Evolutionary conservation across 345 rosid species (phyloP).

Genomic region (Arabidopsis suecica): DNA sequence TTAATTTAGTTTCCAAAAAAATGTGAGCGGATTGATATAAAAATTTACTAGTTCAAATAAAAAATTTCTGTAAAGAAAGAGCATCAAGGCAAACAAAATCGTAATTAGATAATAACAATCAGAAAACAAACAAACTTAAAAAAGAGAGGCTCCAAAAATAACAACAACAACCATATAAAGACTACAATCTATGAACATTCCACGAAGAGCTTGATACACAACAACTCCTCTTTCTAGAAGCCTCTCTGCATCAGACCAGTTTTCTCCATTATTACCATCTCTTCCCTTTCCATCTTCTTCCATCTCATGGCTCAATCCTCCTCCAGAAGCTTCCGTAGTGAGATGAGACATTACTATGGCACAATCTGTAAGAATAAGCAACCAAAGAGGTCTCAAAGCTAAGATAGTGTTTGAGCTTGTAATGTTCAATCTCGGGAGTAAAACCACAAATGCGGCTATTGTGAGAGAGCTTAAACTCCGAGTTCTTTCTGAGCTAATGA

Average conservation of each 20-base stretch:
- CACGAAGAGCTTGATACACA: conserved; percentile 61
- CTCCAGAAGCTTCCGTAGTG: conserved; percentile 44
- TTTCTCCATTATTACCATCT: conserved; percentile 40
- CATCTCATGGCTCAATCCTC: conserved; percentile 42
- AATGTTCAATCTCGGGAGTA: conserved; percentile 52
- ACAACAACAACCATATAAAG: conserved; percentile 69
- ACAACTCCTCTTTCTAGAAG: conserved; percentile 79
- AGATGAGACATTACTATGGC: conserved; percentile 54
- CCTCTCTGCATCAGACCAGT: conserved; percentile 63
- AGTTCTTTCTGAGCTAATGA: conserved; percentile 57
- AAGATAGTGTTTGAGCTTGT: conserved; percentile 50
- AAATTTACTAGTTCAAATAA: not conserved
- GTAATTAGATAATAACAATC: not conserved
- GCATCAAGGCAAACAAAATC: no score
- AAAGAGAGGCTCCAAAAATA: conserved; percentile 49
- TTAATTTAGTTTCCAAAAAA: not conserved
- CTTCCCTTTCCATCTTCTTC: conserved; percentile 42
- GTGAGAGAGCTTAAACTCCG: conserved; percentile 64
- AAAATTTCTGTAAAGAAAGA: not conserved
- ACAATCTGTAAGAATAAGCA: conserved; percentile 62
- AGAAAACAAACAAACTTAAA: not conserved
- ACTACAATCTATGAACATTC: conserved; percentile 77
- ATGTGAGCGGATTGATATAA: not conserved
- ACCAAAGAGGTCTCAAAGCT: conserved; percentile 66
- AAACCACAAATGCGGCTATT: conserved; percentile 61